These are phyloP conservation scores for Saccharum spontaneum DNA, from an alignment of 176 grass and related monocot species.

Conservation along the genomic window DNA sequence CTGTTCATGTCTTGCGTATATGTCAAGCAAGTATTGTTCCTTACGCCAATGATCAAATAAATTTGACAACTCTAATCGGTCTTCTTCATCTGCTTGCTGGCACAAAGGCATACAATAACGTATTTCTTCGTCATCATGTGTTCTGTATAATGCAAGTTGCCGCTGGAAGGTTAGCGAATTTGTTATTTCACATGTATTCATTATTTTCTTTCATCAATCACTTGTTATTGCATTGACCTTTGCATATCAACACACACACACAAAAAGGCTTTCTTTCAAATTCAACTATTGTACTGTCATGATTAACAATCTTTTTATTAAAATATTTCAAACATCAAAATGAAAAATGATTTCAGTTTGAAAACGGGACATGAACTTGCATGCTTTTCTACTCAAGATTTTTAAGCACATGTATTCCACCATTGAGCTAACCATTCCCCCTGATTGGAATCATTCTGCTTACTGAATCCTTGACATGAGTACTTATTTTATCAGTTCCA, in stretches of 20 bases:
- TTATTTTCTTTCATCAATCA: slow-evolving; percentile 24
- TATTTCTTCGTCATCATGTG: slow-evolving; percentile 87
- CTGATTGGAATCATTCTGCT: background rate
- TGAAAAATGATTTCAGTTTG: no score
- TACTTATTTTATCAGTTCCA: background rate
- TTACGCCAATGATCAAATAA: slow-evolving; percentile 54
- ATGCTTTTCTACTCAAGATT: background rate
- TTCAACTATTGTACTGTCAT: no score
- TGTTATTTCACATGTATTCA: slow-evolving; percentile 26
- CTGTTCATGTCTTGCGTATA: slow-evolving; percentile 72
- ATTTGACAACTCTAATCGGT: slow-evolving; percentile 56
- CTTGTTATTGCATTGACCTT: background rate
- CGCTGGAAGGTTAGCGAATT: slow-evolving; percentile 81
- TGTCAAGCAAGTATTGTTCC: slow-evolving; percentile 69
- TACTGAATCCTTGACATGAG: background rate
- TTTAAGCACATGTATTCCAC: background rate
- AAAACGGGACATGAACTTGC: background rate
- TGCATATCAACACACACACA: no score
- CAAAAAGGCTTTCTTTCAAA: no score
- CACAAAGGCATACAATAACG: slow-evolving; percentile 83
- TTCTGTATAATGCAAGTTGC: slow-evolving; percentile 97
- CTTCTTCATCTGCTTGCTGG: slow-evolving; percentile 73
- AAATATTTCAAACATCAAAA: no score
- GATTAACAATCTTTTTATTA: no score
- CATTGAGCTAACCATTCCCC: background rate